Percentiles rank a stretch among this genome's conserved stretches.
phyloP scores from a whole-genome alignment of 2,329 filamentous ascomycete genomes.

The Diaporthe longicolla region DNA sequence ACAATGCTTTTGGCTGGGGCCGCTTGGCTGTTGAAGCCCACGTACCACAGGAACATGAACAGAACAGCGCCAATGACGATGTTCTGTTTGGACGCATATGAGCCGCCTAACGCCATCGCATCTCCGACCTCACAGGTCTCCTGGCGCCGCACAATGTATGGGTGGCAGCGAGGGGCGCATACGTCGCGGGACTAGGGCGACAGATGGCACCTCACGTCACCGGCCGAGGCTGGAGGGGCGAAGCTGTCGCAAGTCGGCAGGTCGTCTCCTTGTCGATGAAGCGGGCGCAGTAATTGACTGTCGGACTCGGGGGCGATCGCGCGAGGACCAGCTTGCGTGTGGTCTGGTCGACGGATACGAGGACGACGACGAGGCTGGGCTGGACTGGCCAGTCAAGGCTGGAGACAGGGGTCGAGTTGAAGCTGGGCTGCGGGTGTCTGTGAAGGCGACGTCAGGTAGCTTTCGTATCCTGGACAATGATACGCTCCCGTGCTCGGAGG shows the following conservation, averaged over 20 bases:
- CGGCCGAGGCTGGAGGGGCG: constrained; percentile 3
- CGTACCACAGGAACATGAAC: constrained; percentile 38
- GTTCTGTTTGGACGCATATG: constrained; percentile 41
- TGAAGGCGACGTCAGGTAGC: neutral
- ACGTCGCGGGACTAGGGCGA: neutral
- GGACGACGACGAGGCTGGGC: too few species aligned
- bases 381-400: neutral
- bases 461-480: neutral
- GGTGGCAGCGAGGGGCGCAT: neutral
- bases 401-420: constrained; percentile 2
- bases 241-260: constrained; percentile 25
- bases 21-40: constrained; percentile 32
- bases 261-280: neutral
- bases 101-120: constrained; percentile 42
- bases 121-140: constrained; percentile 7
- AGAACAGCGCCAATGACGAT: constrained; percentile 39
- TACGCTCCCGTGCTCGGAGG: neutral
- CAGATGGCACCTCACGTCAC: constrained; percentile 5
- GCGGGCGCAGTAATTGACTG: neutral
- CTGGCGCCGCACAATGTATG: neutral
- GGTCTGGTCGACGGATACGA: neutral
- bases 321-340: neutral
- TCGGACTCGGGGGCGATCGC: neutral
- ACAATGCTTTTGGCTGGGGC: constrained; percentile 28
- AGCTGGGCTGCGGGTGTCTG: neutral